Conservation (phyloP, 2,329 filamentous ascomycete species). For the Penicillium sp. region DNA sequence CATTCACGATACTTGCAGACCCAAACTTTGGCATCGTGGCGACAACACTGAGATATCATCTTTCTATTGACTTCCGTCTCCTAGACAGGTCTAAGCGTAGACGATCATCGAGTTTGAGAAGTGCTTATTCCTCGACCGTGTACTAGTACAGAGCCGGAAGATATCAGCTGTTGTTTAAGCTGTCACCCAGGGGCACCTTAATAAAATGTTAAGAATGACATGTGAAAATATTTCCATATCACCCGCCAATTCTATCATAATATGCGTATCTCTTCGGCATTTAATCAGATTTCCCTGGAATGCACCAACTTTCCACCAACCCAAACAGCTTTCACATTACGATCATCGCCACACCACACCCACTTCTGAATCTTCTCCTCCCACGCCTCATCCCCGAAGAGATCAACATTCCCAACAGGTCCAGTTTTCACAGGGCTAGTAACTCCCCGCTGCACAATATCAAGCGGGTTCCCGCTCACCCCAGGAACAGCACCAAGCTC, state of each 20-base stretch:
- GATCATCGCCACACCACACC: conserved; percentile 88
- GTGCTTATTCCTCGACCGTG: conserved; percentile 27
- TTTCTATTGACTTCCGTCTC: too few species aligned
- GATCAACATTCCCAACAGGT: conserved; percentile 63
- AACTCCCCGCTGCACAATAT: background rate
- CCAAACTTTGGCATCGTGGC: background rate
- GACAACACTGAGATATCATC: too few species aligned
- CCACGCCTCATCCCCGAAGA: conserved; percentile 92
- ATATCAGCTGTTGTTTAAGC: conserved; percentile 9
- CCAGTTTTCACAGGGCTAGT: conserved; percentile 37
- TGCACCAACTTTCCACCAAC: conserved; percentile 79
- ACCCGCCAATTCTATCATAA: too few species aligned
- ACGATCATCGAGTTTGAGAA: too few species aligned
- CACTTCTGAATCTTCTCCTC: conserved; percentile 84
- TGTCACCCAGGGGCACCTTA: too few species aligned
- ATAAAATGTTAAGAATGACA: too few species aligned
- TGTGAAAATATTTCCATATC: too few species aligned
- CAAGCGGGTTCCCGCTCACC: conserved; percentile 17
- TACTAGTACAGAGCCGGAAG: conserved; percentile 7
- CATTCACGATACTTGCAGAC: too few species aligned
- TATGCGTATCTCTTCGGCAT: too few species aligned
- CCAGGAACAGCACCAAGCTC: conserved; percentile 49
- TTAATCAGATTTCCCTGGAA: conserved; percentile 21
- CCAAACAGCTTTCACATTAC: conserved; percentile 86
- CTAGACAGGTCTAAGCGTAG: too few species aligned